These are phyloP conservation scores for Hymenoscyphus repandus DNA, from an alignment of 2,329 filamentous ascomycete genomes.

Conservation along the genomic window DNA sequence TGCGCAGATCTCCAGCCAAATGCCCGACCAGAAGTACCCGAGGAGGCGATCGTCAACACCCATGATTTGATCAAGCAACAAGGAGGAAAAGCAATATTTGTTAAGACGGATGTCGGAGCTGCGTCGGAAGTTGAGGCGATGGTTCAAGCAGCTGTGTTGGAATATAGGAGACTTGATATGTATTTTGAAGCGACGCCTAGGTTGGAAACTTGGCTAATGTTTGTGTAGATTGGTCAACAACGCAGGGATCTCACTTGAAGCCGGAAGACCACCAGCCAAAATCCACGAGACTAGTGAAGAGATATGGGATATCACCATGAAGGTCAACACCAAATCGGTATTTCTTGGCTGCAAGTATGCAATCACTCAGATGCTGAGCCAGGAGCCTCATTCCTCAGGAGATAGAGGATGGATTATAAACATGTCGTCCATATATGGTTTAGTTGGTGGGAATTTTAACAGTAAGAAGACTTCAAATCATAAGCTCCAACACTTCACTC, in stretches of 20 bases:
- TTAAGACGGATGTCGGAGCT: constrained; percentile 39
- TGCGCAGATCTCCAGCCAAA: constrained; percentile 36
- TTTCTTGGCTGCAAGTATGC: constrained; percentile 42
- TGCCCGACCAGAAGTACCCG: constrained; percentile 24
- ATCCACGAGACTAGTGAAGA: constrained; percentile 43
- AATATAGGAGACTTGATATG: constrained; percentile 40
- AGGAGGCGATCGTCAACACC: constrained; percentile 30
- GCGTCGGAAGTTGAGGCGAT: constrained; percentile 33
- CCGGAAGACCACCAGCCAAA: constrained; percentile 23
- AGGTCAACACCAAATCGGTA: constrained; percentile 35
- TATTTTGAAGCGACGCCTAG: constrained; percentile 14
- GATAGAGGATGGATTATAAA: constrained; percentile 47
- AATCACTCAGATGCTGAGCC: constrained; percentile 43
- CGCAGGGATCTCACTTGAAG: constrained; percentile 43
- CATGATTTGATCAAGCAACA: constrained; percentile 35
- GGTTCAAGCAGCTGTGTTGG: constrained; percentile 32
- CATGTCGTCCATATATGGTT: constrained; percentile 39
- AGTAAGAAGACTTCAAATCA: constrained; percentile 19
- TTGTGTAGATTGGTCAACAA: constrained; percentile 40
- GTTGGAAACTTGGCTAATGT: background rate
- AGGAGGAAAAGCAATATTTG: constrained; percentile 37
- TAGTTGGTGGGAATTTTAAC: constrained; percentile 31
- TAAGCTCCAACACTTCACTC: background rate
- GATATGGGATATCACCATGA: constrained; percentile 40
- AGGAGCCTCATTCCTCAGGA: constrained; percentile 35